Conservation (phyloP, 2,329 filamentous ascomycete genomes). For the Microdochium bolleyi region DNA sequence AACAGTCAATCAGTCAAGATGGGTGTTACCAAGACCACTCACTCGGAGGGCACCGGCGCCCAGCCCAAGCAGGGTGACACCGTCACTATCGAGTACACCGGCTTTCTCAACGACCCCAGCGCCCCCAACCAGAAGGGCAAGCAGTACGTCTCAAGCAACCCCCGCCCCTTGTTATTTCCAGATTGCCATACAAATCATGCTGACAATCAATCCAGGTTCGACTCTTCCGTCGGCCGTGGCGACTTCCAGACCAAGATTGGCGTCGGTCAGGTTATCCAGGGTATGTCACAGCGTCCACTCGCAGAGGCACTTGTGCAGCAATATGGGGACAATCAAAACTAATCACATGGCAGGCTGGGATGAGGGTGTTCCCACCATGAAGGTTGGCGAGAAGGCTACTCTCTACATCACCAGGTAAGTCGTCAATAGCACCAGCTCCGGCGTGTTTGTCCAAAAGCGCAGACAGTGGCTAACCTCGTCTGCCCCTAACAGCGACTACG, state of each 20-base stretch:
- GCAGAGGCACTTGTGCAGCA: slow-evolving; percentile 1
- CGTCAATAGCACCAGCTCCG: slow-evolving; percentile 3
- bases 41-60: slow-evolving; percentile 53
- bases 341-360: slow-evolving; percentile 57
- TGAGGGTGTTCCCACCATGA: slow-evolving; percentile 79
- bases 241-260: slow-evolving; percentile 77
- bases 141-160: slow-evolving; percentile 45
- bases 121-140: slow-evolving; percentile 58
- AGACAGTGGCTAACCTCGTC: neutral
- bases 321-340: slow-evolving; percentile 4
- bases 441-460: slow-evolving; percentile 1
- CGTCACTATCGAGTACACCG: slow-evolving; percentile 87
- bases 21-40: slow-evolving; percentile 64
- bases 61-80: slow-evolving; percentile 59
- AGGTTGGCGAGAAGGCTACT: slow-evolving; percentile 80
- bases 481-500: slow-evolving; percentile 15
- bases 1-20: slow-evolving; percentile 35
- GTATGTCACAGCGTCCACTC: slow-evolving; percentile 35
- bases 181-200: slow-evolving; percentile 7
- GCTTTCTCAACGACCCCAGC: slow-evolving; percentile 66
- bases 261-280: slow-evolving; percentile 76
- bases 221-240: slow-evolving; percentile 71
- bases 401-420: slow-evolving; percentile 70
- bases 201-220: slow-evolving; percentile 57
- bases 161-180: slow-evolving; percentile 3